Evolutionary conservation across 2,329 filamentous ascomycete species (phyloP), one percentile per base, ranked within the genome.

Genomic region (Thermothelomyces thermophilus): DNA sequence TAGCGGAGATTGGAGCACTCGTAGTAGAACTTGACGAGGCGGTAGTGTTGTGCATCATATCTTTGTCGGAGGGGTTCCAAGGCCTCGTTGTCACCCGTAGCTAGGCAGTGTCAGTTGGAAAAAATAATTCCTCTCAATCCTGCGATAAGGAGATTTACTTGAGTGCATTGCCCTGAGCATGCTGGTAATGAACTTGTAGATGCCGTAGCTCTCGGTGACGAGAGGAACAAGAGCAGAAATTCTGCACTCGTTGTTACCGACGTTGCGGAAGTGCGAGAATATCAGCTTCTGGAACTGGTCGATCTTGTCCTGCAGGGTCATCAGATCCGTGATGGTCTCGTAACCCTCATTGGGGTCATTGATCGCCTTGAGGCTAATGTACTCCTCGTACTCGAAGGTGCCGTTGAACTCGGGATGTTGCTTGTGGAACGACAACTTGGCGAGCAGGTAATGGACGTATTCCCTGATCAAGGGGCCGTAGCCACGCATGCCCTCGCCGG

Each of bases 171-270:
- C 93, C 49, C 93, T 82, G 55, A 98, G 72, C 93, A 98, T 98
- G 84, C 93, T 98, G 0, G 93, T 98, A 58, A 96, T 90, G 67
- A 98, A 98, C 70, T 97, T 97, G 76, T 98, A 98, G 60, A 98
- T 97, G 41, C 93, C 93, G 69, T 97, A 98, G 66, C 90, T 97
- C 73, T 98, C 93, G 66, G 95, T 89, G 3, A 98, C 93, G 37
- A 98, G 73, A 2, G 90, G 89, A 19, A 97, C 90, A 46, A 98
- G 72, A 1, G 93, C 88, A 13, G 91, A 94, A 62, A 98, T 98
- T 55, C 91, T 81, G 68, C 91, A 97, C 68, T 98, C 93, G 63
- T 97, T 98, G 71, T 95, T 95, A 41, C 86, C 84, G 22, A 90
- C 87, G 58, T 84, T 82, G 53, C 90, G 84, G 71, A 98, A 97